Evolutionary conservation across 2,329 filamentous ascomycete species (phyloP), one percentile per base, ranked within the genome.

Genomic region (Botrytis aclada): DNA sequence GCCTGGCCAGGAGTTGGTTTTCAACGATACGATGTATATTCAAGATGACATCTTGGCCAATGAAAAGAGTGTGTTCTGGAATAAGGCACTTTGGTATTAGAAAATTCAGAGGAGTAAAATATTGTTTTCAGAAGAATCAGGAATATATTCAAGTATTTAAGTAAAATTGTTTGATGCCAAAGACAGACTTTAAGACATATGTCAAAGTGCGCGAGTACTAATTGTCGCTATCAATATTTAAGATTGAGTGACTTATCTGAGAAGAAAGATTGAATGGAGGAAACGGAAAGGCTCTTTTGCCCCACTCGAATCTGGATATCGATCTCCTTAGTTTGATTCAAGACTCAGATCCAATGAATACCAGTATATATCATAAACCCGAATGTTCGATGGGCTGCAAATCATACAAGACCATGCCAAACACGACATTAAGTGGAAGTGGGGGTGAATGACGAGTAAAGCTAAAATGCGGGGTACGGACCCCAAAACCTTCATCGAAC

Each of bases 21-120:
- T 67, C 6, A 67, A 67, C 16, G 25, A 56, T 16, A 67, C 64
- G 3, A 54, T 67, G 45, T 67, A 67, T 67, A 41, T 69, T 25
- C 65, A 56, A 43, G n/a, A 58, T 25, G 65, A 69, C 43, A 41
- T 37, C 4, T 43, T 69, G 37, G 65, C 65, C 2, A 69, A 32
- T 14, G 2, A 69, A 0, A 41, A 29, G 34, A 56, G 65, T 7
- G 16, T 41, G n/a, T 69, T 69, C 20, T 69, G 47, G 65, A 69
- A 69, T 25, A 56, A 56, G 34, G 65, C 47, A 18, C 65, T 69
- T 41, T 69, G 65, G 65, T 25, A 69, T 56, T 56, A 43, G n/a
- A 18, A 29, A 4, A 5, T 6, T 41, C 22, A n/a, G 16, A 37
- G 22, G 25, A 25, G 18, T 12, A 10, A 20, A 2, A 18, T 20